Conservation (phyloP, 2,329 filamentous ascomycete genomes). For the Phaeomoniella chlamydospora region DNA sequence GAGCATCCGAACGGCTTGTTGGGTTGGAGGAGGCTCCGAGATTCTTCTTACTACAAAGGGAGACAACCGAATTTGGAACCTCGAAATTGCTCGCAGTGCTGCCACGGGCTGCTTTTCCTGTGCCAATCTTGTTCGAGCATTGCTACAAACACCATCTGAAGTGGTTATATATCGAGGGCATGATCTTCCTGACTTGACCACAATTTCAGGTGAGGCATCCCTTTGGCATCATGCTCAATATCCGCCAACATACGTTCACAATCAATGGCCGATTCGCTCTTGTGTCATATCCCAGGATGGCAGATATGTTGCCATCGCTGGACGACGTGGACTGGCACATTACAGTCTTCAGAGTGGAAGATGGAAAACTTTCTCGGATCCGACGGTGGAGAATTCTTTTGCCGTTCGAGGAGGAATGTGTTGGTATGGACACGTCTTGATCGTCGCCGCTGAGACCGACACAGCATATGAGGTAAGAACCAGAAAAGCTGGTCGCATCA, state of each 20-base stretch:
- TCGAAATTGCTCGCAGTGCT: slow-evolving; percentile 92
- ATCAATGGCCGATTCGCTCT: slow-evolving; percentile 86
- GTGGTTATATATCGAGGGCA: slow-evolving; percentile 91
- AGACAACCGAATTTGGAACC: slow-evolving; percentile 67
- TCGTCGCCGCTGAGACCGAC: slow-evolving; percentile 81
- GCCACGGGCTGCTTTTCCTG: slow-evolving; percentile 82
- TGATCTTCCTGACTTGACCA: slow-evolving; percentile 77
- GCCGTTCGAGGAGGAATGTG: slow-evolving; percentile 92
- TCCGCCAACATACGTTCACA: slow-evolving; percentile 67
- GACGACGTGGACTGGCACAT: slow-evolving; percentile 77
- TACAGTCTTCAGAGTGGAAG: slow-evolving; percentile 89
- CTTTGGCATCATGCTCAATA: slow-evolving; percentile 92
- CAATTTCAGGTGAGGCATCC: slow-evolving; percentile 80
- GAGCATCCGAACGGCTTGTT: slow-evolving; percentile 62
- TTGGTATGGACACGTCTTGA: slow-evolving; percentile 92
- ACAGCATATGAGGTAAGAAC: slow-evolving; percentile 54
- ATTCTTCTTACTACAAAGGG: slow-evolving; percentile 58
- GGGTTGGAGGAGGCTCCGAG: slow-evolving; percentile 80
- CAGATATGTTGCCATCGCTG: slow-evolving; percentile 91
- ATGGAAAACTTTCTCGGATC: slow-evolving; percentile 87
- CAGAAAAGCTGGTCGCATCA: neutral
- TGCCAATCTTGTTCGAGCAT: slow-evolving; percentile 75
- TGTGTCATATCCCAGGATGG: slow-evolving; percentile 84
- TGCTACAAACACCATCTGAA: slow-evolving; percentile 76
- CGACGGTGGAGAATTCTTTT: slow-evolving; percentile 74